Base-by-base conservation (phyloP, 2,329 filamentous ascomycete species). In the Dactylellina leptospora region DNA sequence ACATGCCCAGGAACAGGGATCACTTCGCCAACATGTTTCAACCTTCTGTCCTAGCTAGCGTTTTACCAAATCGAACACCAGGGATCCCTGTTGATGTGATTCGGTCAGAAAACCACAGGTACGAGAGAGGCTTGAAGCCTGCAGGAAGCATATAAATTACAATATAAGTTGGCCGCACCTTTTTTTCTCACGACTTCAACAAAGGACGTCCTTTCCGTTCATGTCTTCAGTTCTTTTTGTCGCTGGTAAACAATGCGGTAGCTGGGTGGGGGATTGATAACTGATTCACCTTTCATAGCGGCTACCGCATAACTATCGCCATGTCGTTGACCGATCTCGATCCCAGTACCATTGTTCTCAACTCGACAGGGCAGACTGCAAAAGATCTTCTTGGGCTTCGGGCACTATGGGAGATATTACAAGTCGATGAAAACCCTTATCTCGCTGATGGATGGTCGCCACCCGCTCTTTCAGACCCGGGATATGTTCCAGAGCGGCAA, bases 1-100 rank as follows among this genome's bases (percentile, higher is more conserved):
- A 51, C 27, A 42, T 18, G 59, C 59, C 59, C 53, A 72, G 59
- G n/a, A 36, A 25, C 59, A 62, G 58, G 68, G 59, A 47, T 61
- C 27, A 22, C 6, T 58, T 72, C 68, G 59, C 68, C 68, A 63
- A 59, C 59, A 64, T 63, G 68, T 72, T 72, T 72, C 68, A 72
- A 72, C 68, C 68, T 64, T 53, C 68, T 72, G 55, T 47, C 53
- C 59, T 53, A 42, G 59, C 68, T 44, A 60, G 40, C 59, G 33
- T 59, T 45, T 59, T 40, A 36, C 36, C 33, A 63, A 63, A 71
- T 63, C 48, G 50, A 58, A 59, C 51, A n/a, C 36, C 51, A 50
- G 4, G 3, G 16, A 71, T 42, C 66, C 68, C 20, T 64, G 59
- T 64, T 50, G 11, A 45, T 23, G 33, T 47, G 55, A 40, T 45